Conservation (phyloP, 2,329 filamentous ascomycete species). For the Beauveria sp. region DNA sequence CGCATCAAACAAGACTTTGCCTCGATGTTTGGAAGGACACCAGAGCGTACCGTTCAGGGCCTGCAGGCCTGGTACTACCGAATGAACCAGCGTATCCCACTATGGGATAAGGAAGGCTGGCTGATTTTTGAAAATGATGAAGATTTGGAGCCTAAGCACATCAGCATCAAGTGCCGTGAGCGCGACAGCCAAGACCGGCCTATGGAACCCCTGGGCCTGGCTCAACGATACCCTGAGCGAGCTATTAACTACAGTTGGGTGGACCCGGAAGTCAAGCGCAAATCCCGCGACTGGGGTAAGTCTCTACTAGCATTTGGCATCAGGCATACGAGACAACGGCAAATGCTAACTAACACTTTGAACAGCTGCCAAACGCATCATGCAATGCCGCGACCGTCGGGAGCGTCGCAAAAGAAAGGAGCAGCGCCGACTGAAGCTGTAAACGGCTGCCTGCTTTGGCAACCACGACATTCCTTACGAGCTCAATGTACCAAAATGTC, state of each 20-base stretch:
- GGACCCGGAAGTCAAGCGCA: conserved; percentile 28
- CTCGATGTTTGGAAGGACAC: conserved; percentile 28
- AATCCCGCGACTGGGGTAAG: conserved; percentile 34
- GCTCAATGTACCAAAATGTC: conserved; percentile 12
- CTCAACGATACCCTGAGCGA: conserved; percentile 39
- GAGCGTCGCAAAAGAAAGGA: conserved; percentile 32
- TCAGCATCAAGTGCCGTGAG: conserved; percentile 33
- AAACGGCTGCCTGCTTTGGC: conserved; percentile 10
- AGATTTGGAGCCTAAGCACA: conserved; percentile 28
- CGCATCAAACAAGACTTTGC: conserved; percentile 32
- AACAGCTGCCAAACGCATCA: conserved; percentile 26
- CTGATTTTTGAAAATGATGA: conserved; percentile 33
- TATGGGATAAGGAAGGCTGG: conserved; percentile 33
- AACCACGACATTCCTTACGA: conserved; percentile 13
- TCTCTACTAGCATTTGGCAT: conserved; percentile 12
- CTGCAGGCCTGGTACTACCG: conserved; percentile 38
- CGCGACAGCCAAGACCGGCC: conserved; percentile 29
- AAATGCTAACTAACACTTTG: conserved; percentile 14
- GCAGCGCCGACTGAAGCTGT: conserved; percentile 29
- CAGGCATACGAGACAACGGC: neutral
- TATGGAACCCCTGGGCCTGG: conserved; percentile 29
- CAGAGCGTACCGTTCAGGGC: conserved; percentile 32
- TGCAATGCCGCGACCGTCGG: conserved; percentile 29
- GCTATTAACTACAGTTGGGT: conserved; percentile 40
- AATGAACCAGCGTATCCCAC: conserved; percentile 34